These are phyloP conservation scores for Chenopodium formosanum DNA, from an alignment of 148 eudicot genomes.

Conservation along the genomic window DNA sequence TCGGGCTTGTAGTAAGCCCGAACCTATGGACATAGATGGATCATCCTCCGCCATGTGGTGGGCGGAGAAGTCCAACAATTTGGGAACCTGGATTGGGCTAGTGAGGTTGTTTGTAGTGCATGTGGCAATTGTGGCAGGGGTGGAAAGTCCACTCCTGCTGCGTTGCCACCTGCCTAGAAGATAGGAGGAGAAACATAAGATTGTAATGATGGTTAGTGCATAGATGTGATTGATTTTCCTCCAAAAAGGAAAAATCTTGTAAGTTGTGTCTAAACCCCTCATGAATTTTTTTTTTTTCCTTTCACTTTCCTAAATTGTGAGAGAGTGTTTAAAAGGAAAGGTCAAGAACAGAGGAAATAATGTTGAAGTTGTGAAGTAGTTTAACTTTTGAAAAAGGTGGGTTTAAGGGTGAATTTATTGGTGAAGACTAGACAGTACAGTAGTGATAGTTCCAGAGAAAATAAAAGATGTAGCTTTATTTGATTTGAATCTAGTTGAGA, in stretches of 20 bases:
- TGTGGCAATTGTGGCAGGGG: constrained; percentile 14
- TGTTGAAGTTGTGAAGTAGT: too few relatives aligned
- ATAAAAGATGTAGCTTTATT: too few relatives aligned
- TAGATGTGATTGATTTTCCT: constrained; percentile 10
- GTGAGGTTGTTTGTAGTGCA: not conserved
- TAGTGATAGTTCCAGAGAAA: too few relatives aligned
- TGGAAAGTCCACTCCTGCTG: not conserved
- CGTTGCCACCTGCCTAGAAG: constrained; percentile 47
- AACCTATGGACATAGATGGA: not conserved
- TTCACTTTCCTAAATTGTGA: too few relatives aligned
- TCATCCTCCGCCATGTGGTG: constrained; percentile 46
- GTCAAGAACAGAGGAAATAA: too few relatives aligned
- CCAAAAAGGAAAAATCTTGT: not conserved
- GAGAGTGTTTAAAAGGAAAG: too few relatives aligned
- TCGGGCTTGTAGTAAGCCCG: not conserved
- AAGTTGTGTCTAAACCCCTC: not conserved
- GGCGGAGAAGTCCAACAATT: constrained; percentile 41
- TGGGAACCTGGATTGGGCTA: not conserved
- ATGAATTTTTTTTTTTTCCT: not conserved
- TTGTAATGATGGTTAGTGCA: constrained; percentile 20
- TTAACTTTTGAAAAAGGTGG: too few relatives aligned
- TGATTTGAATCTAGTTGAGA: too few relatives aligned
- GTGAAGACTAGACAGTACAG: too few relatives aligned
- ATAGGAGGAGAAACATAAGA: constrained; percentile 49
- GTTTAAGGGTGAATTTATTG: too few relatives aligned